Evolutionary conservation across 2,329 filamentous ascomycete species (phyloP).

Genomic region (Alternaria metachromatica): DNA sequence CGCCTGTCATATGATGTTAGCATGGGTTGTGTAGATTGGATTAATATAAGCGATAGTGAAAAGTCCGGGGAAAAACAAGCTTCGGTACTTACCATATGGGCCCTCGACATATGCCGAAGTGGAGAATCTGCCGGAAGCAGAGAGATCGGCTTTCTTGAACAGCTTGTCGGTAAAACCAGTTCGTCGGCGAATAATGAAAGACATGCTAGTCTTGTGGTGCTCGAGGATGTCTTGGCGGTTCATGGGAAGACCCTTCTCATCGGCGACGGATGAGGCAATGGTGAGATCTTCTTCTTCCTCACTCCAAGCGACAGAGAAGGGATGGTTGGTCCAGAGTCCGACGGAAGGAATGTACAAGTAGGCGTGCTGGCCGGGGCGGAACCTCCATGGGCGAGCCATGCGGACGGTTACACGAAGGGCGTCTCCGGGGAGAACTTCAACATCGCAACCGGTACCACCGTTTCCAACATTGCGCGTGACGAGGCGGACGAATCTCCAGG

Average conservation of each 20-base stretch:
- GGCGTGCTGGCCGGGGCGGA: constrained; percentile 77
- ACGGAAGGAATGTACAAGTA: constrained; percentile 79
- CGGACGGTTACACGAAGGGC: constrained; percentile 75
- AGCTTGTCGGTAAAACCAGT: constrained; percentile 87
- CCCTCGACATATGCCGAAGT: constrained; percentile 83
- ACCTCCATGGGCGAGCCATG: constrained; percentile 78
- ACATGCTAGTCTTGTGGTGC: constrained; percentile 66
- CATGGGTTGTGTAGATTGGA: constrained; percentile 23
- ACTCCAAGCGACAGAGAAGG: constrained; percentile 80
- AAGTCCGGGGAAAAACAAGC: constrained; percentile 33
- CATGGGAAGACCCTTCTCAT: constrained; percentile 57
- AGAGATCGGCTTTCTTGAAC: constrained; percentile 69
- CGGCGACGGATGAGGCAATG: constrained; percentile 26
- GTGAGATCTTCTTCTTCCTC: constrained; percentile 62
- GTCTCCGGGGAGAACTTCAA: constrained; percentile 79
- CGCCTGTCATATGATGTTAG: constrained; percentile 56
- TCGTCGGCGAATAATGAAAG: constrained; percentile 85
- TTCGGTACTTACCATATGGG: constrained; percentile 67
- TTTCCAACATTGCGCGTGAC: constrained; percentile 70
- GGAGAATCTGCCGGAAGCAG: constrained; percentile 62
- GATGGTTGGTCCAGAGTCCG: constrained; percentile 77
- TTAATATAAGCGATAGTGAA: constrained; percentile 34
- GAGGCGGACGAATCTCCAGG: constrained; percentile 64
- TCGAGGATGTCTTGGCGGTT: constrained; percentile 60
- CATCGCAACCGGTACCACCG: constrained; percentile 70